phyloP scores from a whole-genome alignment of 129 eudicot species.

The Centrapalus pauciflorus region DNA sequence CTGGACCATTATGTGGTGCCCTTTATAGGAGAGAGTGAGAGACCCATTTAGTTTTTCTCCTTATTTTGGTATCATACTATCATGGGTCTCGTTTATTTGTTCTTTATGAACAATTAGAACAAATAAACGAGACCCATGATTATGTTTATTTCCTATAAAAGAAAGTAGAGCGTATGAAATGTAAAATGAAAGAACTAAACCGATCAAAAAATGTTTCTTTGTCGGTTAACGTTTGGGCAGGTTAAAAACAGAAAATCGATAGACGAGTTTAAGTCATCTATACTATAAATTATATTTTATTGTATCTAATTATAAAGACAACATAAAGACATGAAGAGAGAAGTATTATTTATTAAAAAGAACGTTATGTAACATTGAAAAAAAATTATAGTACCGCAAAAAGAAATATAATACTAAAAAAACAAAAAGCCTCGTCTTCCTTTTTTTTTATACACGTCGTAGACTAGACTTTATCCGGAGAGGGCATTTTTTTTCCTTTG shows the following conservation, averaged over 20 bases:
- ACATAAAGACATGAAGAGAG: neutral
- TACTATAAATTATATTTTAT: too few relatives aligned
- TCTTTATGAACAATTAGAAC: neutral
- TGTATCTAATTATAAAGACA: too few relatives aligned
- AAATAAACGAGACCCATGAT: neutral
- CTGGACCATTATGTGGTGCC: conserved; percentile 35
- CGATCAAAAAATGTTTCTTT: neutral
- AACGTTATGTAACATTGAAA: neutral
- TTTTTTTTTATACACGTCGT: conserved; percentile 52
- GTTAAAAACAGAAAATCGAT: too few relatives aligned
- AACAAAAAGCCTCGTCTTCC: conserved; percentile 33
- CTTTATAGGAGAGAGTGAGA: conserved; percentile 1
- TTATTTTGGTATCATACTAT: conserved; percentile 1
- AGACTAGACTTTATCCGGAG: conserved; percentile 47
- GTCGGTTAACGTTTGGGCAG: too few relatives aligned
- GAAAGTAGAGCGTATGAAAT: neutral
- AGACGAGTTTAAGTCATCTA: too few relatives aligned
- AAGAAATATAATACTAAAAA: neutral
- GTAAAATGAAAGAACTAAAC: neutral
- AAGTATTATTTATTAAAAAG: neutral
- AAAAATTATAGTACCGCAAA: conserved; percentile 14
- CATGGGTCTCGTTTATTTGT: neutral
- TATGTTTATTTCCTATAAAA: neutral
- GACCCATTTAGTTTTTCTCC: conserved; percentile 2
- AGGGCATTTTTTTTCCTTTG: conserved; percentile 59